These are phyloP conservation scores for Flueggea neowawraea DNA, from an alignment of 441 rosid genomes.

Conservation along the genomic window DNA sequence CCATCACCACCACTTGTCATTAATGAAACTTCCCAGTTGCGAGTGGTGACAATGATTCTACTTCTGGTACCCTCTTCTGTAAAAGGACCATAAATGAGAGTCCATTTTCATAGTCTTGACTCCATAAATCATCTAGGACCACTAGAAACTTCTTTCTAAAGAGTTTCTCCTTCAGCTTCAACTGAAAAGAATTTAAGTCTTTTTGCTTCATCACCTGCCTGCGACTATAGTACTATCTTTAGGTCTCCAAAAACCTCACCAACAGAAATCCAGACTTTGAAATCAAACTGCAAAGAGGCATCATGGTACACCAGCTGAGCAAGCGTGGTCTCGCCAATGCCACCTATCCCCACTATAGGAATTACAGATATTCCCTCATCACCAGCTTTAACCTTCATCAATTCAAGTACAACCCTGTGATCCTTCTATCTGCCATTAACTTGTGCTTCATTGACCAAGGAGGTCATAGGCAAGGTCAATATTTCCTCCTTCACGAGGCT, in stretches of 20 bases:
- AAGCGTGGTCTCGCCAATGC: neutral
- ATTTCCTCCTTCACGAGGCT: neutral
- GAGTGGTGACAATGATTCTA: neutral
- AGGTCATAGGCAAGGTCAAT: neutral
- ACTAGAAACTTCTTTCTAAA: neutral
- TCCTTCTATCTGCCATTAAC: neutral
- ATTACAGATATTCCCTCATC: neutral
- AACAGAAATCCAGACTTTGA: neutral
- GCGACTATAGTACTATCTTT: no score
- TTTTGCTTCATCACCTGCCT: no score
- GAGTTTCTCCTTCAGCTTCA: neutral
- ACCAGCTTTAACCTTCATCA: neutral
- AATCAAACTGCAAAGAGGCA: neutral
- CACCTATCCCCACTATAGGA: neutral
- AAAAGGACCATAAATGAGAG: neutral
- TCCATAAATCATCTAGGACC: neutral
- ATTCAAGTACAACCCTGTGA: neutral
- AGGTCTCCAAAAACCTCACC: neutral
- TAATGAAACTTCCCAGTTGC: neutral
- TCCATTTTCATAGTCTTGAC: neutral
- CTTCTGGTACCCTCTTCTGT: neutral
- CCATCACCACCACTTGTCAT: neutral
- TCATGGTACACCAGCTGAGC: neutral
- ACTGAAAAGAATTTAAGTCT: neutral
- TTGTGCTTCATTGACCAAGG: neutral